A percentile compares a stretch with the other conserved stretches of the same genome.
Evolutionary conservation across 1,284 basidiomycete species (phyloP).

Genomic region (Cerioporus squamosus): DNA sequence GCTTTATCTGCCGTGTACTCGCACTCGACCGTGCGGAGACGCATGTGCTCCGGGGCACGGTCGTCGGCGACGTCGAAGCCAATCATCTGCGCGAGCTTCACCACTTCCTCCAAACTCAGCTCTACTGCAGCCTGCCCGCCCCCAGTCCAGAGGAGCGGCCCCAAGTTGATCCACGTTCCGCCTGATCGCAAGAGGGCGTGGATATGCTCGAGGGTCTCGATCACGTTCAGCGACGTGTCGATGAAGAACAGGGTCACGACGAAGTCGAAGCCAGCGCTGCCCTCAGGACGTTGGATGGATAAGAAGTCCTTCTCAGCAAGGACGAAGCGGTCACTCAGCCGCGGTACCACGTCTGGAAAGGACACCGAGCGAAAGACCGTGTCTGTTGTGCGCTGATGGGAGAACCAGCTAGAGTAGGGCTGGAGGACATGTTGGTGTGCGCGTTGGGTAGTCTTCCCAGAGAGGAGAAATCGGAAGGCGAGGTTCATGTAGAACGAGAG

Average conservation of each 20-base stretch:
- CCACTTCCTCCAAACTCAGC: conserved; percentile 64
- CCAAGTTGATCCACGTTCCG: conserved; percentile 71
- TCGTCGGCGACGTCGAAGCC: conserved; percentile 48
- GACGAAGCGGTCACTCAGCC: conserved; percentile 41
- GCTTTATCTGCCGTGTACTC: conserved; percentile 64
- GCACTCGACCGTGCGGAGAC: conserved; percentile 51
- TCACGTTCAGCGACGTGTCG: conserved; percentile 65
- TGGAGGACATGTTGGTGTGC: conserved; percentile 53
- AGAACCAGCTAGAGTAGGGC: conserved; percentile 71
- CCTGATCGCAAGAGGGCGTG: conserved; percentile 56
- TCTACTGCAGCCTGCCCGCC: conserved; percentile 59
- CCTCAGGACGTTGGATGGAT: conserved; percentile 32
- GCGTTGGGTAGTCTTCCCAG: conserved; percentile 43
- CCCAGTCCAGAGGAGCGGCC: conserved; percentile 65
- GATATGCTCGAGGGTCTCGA: conserved; percentile 58
- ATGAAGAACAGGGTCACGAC: conserved; percentile 74
- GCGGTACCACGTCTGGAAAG: conserved; percentile 66
- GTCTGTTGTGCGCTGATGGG: conserved; percentile 59
- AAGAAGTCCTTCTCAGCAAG: conserved; percentile 61
- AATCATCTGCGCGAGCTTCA: conserved; percentile 49
- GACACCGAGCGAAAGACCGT: conserved; percentile 52
- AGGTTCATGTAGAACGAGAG: conserved; percentile 69
- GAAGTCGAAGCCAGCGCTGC: conserved; percentile 49
- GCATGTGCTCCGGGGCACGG: conserved; percentile 18
- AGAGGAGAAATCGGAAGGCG: conserved; percentile 59